Evolutionary conservation across 345 rosid genomes (phyloP), one percentile per base, ranked within the genome.

Genomic region (Conringia planisiliqua): DNA sequence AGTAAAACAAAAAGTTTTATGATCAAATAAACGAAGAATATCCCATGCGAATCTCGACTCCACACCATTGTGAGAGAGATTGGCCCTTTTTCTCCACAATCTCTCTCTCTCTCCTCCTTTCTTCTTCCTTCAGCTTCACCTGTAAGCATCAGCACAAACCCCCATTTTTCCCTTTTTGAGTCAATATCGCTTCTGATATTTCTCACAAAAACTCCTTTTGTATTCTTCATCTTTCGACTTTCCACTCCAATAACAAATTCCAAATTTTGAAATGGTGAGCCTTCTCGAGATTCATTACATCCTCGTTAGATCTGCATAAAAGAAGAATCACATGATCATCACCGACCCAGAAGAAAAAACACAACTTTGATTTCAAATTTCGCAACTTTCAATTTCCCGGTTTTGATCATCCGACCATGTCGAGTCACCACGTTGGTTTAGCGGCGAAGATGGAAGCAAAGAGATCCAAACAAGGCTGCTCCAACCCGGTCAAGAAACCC

Each of bases 401-500:
- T 22, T 50, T 11, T 10, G n/a, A 26, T 54, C 57, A 32, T 7
- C 8, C 1, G 22, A 65, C 57, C 80, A 77, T 77, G 80, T 77
- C 85, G 65, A 81, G 82, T 71, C 84, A 80, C 16, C 65, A 63
- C 47, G 86, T 83, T n/a, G 82, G 83, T 64, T 66, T 85, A 50
- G 77, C 86, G 27, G 26, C 74, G 62, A 78, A 72, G 32, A 82
- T 82, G 80, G 85, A 70, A 60, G 52, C 73, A 5, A 69, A 24
- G 8, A 68, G 63, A 40, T 59, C 86, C 7, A 81, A 79, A 65
- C 81, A 71, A 20, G 75, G 63, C 22, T 73, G 83, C 16, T 63
- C 77, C 78, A 84, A 82, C 75, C 86, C 84, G 70, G 80, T 82
- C 29, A 86, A 79, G 76, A 81, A 81, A 69, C 7, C 86, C 36